phyloP scores from a whole-genome alignment of 1,284 basidiomycete genomes.

The Pseudomicrostroma phylloplanum region DNA sequence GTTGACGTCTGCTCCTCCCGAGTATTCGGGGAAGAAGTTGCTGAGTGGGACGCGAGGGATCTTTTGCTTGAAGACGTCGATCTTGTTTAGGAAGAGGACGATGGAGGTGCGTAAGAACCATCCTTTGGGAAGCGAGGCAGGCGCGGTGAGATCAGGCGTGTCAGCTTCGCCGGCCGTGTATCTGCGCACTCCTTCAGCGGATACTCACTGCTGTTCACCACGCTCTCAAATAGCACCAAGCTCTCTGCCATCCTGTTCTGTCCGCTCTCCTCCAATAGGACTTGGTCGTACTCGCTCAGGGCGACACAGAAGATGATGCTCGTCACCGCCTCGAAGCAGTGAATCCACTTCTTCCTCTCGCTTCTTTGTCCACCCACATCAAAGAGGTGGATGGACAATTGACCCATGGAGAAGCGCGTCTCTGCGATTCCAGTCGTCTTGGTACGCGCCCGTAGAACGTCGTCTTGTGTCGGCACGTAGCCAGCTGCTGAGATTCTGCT shows the following conservation, averaged over 20 bases:
- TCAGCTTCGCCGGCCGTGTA: not conserved
- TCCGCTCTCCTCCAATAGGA: slow-evolving; percentile 84
- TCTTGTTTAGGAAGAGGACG: slow-evolving; percentile 62
- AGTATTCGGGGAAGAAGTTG: slow-evolving; percentile 59
- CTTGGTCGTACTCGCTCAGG: slow-evolving; percentile 82
- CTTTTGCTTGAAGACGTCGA: slow-evolving; percentile 77
- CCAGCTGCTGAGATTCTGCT: slow-evolving; percentile 66
- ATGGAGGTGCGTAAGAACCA: slow-evolving; percentile 90
- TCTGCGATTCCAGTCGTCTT: slow-evolving; percentile 92
- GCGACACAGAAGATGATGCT: slow-evolving; percentile 80
- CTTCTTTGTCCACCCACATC: slow-evolving; percentile 86
- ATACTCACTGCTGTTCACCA: slow-evolving; percentile 77
- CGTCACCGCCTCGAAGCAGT: slow-evolving; percentile 57
- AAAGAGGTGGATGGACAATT: slow-evolving; percentile 59
- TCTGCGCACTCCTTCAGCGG: slow-evolving; percentile 59
- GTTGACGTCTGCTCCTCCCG: slow-evolving; percentile 60
- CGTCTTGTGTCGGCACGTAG: slow-evolving; percentile 69
- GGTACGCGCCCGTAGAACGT: slow-evolving; percentile 72
- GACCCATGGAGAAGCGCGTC: slow-evolving; percentile 64
- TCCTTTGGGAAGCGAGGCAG: slow-evolving; percentile 60
- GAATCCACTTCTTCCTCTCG: slow-evolving; percentile 58
- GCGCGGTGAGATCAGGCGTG: not conserved
- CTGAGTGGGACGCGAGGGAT: slow-evolving; percentile 73
- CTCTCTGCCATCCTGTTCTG: slow-evolving; percentile 95
- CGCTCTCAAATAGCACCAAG: slow-evolving; percentile 89